Evolutionary conservation across 2,329 filamentous ascomycete species (phyloP), one percentile per base, ranked within the genome.

Genomic region (Talaromyces albobiverticillius): DNA sequence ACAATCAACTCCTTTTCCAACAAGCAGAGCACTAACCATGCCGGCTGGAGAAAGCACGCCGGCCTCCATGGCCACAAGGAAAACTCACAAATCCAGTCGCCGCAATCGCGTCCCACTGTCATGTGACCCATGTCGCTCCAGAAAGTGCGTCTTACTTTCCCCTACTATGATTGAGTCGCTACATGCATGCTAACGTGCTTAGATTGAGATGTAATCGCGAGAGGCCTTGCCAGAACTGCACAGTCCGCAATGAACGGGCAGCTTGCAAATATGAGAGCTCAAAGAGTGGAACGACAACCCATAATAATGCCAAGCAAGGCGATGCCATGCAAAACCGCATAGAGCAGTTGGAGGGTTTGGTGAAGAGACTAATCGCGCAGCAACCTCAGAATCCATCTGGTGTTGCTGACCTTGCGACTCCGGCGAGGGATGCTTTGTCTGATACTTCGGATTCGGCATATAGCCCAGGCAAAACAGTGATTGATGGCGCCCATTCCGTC

Each of bases 251-350:
- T 76, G 91, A 90, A 47, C 76, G 80, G 62, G 73, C 78, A 26
- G 76, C 71, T 53, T 81, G 84, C 51, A 83, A 90, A 62, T 94
- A 90, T 73, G 95, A 90, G 79, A 85, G 72, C 56, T 62, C 64
- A 10, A 63, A 86, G 71, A 81, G 75, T 55, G 62, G 73, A 50
- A 74, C 83, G 73, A 13, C 29, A 36, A 13, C 20, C 8, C 36
- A 29, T 18, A 29, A 29, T 18, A 29, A 14, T 22, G 14, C 38
- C 18, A 48, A 38, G 31, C 51, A 54, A n/a, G 31, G 31, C 4
- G 91, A 95, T 80, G 92, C 96, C 72, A 96, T 97, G 93, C 93
- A 97, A 77, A 95, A 95, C 68, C 88, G 94, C 69, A 97, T 97
- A 75, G 91, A 97, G 77, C 85, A 92, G 64, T 80, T 97, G 61